Evolutionary conservation across 2,329 filamentous ascomycete genomes (phyloP).

Genomic region (Zymoseptoria brevis): DNA sequence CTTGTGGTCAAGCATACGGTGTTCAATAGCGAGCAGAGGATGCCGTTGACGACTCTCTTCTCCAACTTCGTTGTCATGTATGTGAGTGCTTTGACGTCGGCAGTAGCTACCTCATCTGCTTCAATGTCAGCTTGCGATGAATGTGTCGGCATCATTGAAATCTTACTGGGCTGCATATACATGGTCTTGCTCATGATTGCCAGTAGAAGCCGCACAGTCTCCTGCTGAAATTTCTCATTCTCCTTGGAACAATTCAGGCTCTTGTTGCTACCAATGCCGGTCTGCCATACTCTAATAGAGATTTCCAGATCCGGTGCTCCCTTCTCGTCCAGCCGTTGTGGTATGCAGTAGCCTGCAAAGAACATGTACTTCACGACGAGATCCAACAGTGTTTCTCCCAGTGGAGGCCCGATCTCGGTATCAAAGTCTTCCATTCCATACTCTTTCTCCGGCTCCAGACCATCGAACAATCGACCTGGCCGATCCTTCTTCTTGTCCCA

Average conservation of each 20-base stretch:
- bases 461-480: slow-evolving; percentile 28
- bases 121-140: slow-evolving; percentile 7
- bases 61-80: slow-evolving; percentile 82
- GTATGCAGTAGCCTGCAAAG: slow-evolving; percentile 81
- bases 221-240: slow-evolving; percentile 84
- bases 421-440: slow-evolving; percentile 37
- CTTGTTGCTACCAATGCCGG: slow-evolving; percentile 89
- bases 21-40: slow-evolving; percentile 87
- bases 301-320: slow-evolving; percentile 45
- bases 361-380: slow-evolving; percentile 84
- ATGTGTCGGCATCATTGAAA: neutral
- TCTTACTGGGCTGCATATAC: slow-evolving; percentile 71
- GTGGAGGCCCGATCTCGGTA: slow-evolving; percentile 68
- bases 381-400: slow-evolving; percentile 89
- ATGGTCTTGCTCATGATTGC: slow-evolving; percentile 84
- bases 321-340: slow-evolving; percentile 33
- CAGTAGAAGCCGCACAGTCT: slow-evolving; percentile 77
- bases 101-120: slow-evolving; percentile 61
- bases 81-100: slow-evolving; percentile 75
- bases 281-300: slow-evolving; percentile 94
- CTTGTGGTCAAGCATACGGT: slow-evolving; percentile 53
- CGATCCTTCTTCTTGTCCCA: slow-evolving; percentile 22
- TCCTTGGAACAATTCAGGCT: slow-evolving; percentile 83
- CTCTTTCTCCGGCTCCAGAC: slow-evolving; percentile 41
- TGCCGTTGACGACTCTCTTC: slow-evolving; percentile 82